These are phyloP conservation scores for Saccharomycopsis babjevae DNA, from an alignment of 805 yeast species.

Conservation along the genomic window DNA sequence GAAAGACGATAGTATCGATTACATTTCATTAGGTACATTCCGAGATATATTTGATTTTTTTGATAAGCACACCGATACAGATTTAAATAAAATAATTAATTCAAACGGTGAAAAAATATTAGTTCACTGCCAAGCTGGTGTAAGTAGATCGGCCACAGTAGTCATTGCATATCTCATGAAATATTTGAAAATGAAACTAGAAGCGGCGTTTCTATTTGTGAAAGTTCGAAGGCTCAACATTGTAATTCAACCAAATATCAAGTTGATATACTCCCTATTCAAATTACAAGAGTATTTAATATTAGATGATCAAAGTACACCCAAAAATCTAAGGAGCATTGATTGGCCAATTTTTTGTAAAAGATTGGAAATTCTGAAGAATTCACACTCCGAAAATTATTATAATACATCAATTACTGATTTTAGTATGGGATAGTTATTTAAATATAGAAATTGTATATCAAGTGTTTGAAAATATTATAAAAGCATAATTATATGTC, in stretches of 20 bases:
- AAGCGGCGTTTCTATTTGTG: slow-evolving; percentile 80
- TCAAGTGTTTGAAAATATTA: too few species aligned
- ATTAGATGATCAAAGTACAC: not conserved
- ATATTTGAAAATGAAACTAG: slow-evolving; percentile 51
- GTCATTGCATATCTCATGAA: slow-evolving; percentile 94
- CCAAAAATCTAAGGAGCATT: not conserved
- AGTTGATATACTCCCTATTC: slow-evolving; percentile 83
- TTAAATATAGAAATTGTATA: too few species aligned
- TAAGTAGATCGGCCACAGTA: slow-evolving; percentile 88
- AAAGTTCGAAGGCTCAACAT: slow-evolving; percentile 83
- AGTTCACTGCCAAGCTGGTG: slow-evolving; percentile 94
- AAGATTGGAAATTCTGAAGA: not conserved
- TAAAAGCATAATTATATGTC: too few species aligned
- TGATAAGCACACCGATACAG: slow-evolving; percentile 37
- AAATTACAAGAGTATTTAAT: slow-evolving; percentile 32
- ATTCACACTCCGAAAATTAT: too few species aligned
- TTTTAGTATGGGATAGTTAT: too few species aligned
- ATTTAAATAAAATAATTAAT: slow-evolving; percentile 11
- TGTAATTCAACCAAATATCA: slow-evolving; percentile 86
- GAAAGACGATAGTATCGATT: slow-evolving; percentile 88
- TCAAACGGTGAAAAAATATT: slow-evolving; percentile 39
- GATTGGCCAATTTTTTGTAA: not conserved
- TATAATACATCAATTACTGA: too few species aligned
- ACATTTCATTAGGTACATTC: slow-evolving; percentile 35
- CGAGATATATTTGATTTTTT: slow-evolving; percentile 54